A percentile compares a stretch with the other conserved stretches of the same genome.
Evolutionary conservation across 2,329 filamentous ascomycete species (phyloP).

Genomic region (Penicillium vulpinum): DNA sequence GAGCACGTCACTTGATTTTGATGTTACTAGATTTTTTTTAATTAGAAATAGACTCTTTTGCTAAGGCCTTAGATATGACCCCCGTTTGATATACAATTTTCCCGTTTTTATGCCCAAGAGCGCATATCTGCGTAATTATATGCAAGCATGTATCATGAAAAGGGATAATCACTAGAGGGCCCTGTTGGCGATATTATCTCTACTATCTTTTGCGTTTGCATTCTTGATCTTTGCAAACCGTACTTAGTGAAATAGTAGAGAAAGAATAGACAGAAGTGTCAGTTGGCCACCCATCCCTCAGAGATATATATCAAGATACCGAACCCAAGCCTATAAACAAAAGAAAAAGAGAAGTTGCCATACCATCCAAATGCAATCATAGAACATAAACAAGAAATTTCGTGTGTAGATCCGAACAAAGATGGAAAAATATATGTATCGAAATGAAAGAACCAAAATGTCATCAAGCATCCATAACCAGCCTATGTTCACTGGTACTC

Average conservation of each 20-base stretch:
- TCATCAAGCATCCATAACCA: slow-evolving; percentile 26
- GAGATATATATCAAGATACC: neutral
- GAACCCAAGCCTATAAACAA: neutral
- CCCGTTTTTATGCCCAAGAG: neutral
- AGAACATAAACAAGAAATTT: neutral
- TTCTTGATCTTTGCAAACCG: neutral
- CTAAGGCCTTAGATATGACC: neutral
- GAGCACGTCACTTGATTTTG: slow-evolving; percentile 29
- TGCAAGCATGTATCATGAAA: neutral
- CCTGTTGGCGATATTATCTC: neutral
- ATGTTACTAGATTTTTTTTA: neutral
- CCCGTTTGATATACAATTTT: neutral
- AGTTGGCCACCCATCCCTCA: neutral
- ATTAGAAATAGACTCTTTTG: neutral
- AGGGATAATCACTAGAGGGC: no score
- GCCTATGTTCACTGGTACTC: slow-evolving; percentile 22
- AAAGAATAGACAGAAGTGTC: neutral
- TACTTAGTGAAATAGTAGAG: neutral
- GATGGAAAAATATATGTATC: neutral
- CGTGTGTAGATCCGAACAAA: neutral
- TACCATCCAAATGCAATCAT: slow-evolving; percentile 15
- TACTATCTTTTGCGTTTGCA: neutral
- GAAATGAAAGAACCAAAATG: neutral
- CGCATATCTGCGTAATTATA: neutral
- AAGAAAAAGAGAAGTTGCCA: neutral